Evolutionary conservation across 176 grass and related monocot species (phyloP), one percentile per base, ranked within the genome.

Genomic region (Cocos nucifera): DNA sequence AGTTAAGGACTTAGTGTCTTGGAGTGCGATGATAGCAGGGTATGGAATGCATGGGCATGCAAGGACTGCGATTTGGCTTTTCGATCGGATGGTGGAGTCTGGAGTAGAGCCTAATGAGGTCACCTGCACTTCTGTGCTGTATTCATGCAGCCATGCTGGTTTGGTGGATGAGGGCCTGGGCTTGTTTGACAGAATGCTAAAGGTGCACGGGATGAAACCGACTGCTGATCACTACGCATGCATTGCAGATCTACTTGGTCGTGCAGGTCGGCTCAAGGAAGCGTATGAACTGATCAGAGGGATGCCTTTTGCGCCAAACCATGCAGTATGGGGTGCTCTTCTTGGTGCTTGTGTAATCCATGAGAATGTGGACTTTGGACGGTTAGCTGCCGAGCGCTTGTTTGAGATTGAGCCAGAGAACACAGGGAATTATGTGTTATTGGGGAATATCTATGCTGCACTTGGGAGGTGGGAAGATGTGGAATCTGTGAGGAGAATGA

Each of bases 301-400:
- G 35, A 44, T 83, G 79, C 69, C 87, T 59, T 83, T 80, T 20
- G 50, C 86, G 57, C 73, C 56, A 0, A 82, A 59, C 6, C 18
- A 74, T 44, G 72, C 76, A 0, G 53, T 79, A 5, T 90, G 87
- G 87, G 76, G 69, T 58, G 20, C 53, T 74, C 75, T 90, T 27
- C 72, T 90, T 1, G 79, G 87, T 64, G 82, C 82, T 54, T 86
- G 82, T 67, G 87, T 79, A n/a, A 69, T 86, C 10, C 78, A 90
- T 52, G 66, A 73, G 30, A 79, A 90, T 61, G 69, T 90, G 19
- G 73, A 82, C 28, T 60, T 86, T 4, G 82, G 79, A 24, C 76
- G 86, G 65, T 20, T 86, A 19, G 82, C 73, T 2, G 76, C 87
- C 3, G 74, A 71, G 54, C 79, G 60, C 66, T 25, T 90, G 49